A percentile compares a stretch with the other conserved stretches of the same genome.
Conservation (phyloP, 2,329 filamentous ascomycete species). For the Penicillium italicum region DNA sequence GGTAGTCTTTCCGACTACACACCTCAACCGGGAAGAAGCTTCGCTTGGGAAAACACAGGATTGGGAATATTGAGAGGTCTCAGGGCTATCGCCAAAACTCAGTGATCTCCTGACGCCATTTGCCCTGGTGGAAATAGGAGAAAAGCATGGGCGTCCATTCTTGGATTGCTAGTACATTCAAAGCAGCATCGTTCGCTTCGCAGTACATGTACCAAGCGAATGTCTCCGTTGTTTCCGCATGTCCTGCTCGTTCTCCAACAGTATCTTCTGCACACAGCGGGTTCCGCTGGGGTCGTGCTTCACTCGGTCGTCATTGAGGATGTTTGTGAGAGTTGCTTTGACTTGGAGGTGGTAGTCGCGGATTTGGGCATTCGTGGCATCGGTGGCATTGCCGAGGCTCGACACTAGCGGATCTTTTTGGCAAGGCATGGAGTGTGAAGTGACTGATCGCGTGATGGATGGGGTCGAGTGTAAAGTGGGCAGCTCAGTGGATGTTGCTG, state of each 20-base stretch:
- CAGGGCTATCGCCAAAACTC: slow-evolving; percentile 1
- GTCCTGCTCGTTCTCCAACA: slow-evolving; percentile 61
- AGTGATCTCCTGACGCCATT: background rate
- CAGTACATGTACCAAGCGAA: background rate
- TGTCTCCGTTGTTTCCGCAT: slow-evolving; percentile 28
- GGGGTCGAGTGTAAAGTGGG: background rate
- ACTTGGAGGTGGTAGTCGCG: slow-evolving; percentile 30
- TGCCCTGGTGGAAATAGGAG: background rate
- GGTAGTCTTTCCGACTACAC: too few relatives aligned
- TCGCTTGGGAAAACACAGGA: slow-evolving; percentile 8
- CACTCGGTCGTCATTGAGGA: slow-evolving; percentile 58
- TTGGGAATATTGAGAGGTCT: slow-evolving; percentile 5
- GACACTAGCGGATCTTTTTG: background rate
- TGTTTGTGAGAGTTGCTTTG: slow-evolving; percentile 59
- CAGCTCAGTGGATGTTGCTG: background rate
- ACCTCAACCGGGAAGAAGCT: slow-evolving; percentile 14
- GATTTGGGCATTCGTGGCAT: background rate
- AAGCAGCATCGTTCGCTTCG: background rate
- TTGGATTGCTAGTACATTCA: background rate
- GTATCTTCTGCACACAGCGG: slow-evolving; percentile 56
- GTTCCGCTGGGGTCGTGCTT: slow-evolving; percentile 52
- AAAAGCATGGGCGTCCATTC: background rate
- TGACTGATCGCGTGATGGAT: background rate
- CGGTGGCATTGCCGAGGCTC: background rate
- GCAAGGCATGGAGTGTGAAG: background rate